phyloP scores from a whole-genome alignment of 1,139 yeast genomes.

The Debaryomyces sp. region DNA sequence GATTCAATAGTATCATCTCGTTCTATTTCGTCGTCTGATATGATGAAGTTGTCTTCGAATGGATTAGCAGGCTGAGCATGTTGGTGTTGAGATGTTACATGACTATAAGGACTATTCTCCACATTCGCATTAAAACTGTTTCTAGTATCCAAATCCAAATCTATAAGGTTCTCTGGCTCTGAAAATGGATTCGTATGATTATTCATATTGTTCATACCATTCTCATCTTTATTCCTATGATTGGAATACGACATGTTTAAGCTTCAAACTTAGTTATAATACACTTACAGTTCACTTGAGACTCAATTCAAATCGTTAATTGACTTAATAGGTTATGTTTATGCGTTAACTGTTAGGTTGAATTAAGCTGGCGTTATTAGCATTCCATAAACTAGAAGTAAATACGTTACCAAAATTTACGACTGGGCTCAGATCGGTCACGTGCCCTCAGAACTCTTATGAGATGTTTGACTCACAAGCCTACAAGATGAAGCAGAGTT shows the following conservation, averaged over 20 bases:
- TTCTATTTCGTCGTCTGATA: conserved; percentile 36
- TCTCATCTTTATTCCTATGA: conserved; percentile 2
- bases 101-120: conserved; percentile 16
- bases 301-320: neutral
- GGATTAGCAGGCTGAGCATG: conserved; percentile 27
- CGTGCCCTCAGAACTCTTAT: neutral
- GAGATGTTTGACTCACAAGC: neutral
- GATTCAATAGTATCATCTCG: conserved; percentile 11
- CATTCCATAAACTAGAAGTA: neutral
- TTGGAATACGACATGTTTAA: conserved; percentile 10
- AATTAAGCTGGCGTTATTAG: neutral
- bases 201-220: neutral
- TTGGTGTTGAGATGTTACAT: conserved; percentile 14
- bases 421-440: neutral
- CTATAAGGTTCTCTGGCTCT: conserved; percentile 32
- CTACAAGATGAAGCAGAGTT: neutral
- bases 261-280: neutral
- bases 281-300: neutral
- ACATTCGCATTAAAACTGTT: conserved; percentile 12
- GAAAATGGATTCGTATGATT: conserved; percentile 22
- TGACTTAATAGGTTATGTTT: neutral
- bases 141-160: conserved; percentile 26
- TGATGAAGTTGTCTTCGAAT: conserved; percentile 38
- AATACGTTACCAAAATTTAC: neutral
- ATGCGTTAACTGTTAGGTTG: neutral